phyloP scores from a whole-genome alignment of 352 stramenopile species.

The Pythium rishiriense region DNA sequence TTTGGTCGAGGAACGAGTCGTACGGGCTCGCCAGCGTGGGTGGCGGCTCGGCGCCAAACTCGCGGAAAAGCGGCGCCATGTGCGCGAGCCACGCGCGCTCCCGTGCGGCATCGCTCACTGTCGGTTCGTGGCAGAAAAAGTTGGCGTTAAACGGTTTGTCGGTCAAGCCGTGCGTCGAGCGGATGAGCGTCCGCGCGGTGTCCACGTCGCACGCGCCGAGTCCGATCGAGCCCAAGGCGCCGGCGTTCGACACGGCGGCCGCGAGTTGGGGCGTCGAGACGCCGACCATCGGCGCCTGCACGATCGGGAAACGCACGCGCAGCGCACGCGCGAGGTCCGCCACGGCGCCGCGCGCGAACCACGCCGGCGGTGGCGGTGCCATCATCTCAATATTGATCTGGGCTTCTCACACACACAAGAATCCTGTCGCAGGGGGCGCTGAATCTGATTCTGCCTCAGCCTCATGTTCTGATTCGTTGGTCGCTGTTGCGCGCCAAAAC shows the following conservation, averaged over 20 bases:
- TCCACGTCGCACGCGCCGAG: conserved; percentile 32
- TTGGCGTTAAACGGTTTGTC: conserved; percentile 55
- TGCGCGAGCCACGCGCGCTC: conserved; percentile 37
- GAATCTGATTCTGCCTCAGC: too few species aligned
- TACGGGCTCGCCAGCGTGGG: conserved; percentile 22
- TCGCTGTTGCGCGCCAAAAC: conserved; percentile 11
- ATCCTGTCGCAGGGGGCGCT: too few species aligned
- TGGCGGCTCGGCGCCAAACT: conserved; percentile 29
- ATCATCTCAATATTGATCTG: neutral
- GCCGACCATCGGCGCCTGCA: conserved; percentile 60
- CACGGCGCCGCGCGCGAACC: conserved; percentile 12
- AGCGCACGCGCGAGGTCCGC: conserved; percentile 24
- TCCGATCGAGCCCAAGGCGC: conserved; percentile 54
- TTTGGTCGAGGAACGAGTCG: conserved; percentile 34
- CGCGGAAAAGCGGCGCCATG: conserved; percentile 38
- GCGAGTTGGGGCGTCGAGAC: conserved; percentile 41
- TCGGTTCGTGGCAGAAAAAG: conserved; percentile 52
- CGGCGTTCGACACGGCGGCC: conserved; percentile 37
- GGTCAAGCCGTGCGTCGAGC: conserved; percentile 31
- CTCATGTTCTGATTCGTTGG: too few species aligned
- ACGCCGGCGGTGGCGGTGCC: neutral
- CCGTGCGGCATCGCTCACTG: conserved; percentile 14
- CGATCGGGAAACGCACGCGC: conserved; percentile 27
- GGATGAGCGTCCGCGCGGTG: conserved; percentile 34
- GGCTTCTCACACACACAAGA: neutral